Evolutionary conservation across 495 filamentous ascomycete species (phyloP).

Genomic region (Penicillium macrosclerotiorum): DNA sequence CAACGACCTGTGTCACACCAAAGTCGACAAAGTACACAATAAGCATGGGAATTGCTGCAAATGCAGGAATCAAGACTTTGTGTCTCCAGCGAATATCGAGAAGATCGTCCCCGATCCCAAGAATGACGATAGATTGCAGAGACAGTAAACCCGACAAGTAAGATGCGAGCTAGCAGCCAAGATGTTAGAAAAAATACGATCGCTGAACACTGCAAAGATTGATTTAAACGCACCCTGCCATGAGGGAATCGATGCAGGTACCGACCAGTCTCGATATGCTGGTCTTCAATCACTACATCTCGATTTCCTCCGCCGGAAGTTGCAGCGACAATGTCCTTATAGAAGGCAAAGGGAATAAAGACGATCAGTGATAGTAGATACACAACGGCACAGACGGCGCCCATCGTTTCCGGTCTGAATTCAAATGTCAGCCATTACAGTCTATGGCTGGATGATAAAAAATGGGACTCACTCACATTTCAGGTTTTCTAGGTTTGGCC

Average conservation of each 20-base stretch:
- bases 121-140: conserved; percentile 81
- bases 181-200: not conserved
- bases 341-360: conserved; percentile 96
- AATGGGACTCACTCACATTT: conserved; percentile 59
- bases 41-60: conserved; percentile 90
- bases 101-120: conserved; percentile 92
- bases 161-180: conserved; percentile 68
- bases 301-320: conserved; percentile 92
- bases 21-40: conserved; percentile 98
- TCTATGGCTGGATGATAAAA: not conserved
- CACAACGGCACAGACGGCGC: conserved; percentile 88
- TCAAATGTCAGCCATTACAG: conserved; percentile 20
- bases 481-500: conserved; percentile 70
- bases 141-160: conserved; percentile 93
- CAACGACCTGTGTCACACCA: conserved; percentile 89
- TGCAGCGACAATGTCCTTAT: conserved; percentile 95
- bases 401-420: conserved; percentile 88
- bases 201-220: not conserved
- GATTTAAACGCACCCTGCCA: conserved; percentile 63
- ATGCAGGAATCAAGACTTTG: conserved; percentile 94
- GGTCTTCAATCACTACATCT: conserved; percentile 68
- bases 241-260: conserved; percentile 90
- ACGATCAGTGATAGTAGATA: conserved; percentile 83
- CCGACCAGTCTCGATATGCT: conserved; percentile 71
- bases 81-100: conserved; percentile 99